Evolutionary conservation across 1,284 basidiomycete genomes (phyloP).

Genomic region (Schizophyllum amplum): DNA sequence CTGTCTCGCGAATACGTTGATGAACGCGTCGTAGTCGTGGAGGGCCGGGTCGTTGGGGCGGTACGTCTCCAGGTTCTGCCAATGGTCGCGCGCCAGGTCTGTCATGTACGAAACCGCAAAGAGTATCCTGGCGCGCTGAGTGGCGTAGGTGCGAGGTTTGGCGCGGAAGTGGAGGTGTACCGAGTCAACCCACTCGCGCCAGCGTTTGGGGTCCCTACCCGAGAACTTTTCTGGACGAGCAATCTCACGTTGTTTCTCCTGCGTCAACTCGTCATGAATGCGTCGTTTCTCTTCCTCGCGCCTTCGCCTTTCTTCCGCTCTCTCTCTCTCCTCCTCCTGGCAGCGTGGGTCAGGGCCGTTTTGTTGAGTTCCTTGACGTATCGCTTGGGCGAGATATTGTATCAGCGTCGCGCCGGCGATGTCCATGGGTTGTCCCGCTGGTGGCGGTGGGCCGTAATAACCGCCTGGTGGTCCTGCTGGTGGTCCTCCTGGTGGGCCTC

Average conservation of each 20-base stretch:
- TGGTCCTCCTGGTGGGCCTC: not conserved
- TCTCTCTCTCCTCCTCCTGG: not conserved
- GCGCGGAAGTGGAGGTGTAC: not conserved
- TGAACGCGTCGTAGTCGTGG: not conserved
- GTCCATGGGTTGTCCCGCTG: too few species aligned
- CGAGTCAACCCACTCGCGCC: not conserved
- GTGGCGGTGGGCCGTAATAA: too few species aligned
- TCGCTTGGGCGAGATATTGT: not conserved
- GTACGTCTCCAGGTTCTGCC: not conserved
- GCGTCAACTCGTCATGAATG: not conserved
- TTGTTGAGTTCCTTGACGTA: not conserved
- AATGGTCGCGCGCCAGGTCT: not conserved
- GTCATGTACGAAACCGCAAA: not conserved
- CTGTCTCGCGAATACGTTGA: not conserved
- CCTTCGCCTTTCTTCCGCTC: too few species aligned
- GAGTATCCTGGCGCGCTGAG: not conserved
- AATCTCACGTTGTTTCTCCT: not conserved
- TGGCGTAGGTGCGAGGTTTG: not conserved
- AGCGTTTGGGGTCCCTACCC: not conserved
- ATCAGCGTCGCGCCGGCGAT: too few species aligned
- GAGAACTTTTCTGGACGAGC: not conserved
- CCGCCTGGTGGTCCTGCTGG: not conserved
- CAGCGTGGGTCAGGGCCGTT: not conserved
- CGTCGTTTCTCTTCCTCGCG: not conserved
- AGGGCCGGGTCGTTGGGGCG: not conserved